Percentiles rank a stretch among this genome's conserved stretches.
Evolutionary conservation across 2,329 filamentous ascomycete species (phyloP).

Genomic region (Pseudogymnoascus pannorum): DNA sequence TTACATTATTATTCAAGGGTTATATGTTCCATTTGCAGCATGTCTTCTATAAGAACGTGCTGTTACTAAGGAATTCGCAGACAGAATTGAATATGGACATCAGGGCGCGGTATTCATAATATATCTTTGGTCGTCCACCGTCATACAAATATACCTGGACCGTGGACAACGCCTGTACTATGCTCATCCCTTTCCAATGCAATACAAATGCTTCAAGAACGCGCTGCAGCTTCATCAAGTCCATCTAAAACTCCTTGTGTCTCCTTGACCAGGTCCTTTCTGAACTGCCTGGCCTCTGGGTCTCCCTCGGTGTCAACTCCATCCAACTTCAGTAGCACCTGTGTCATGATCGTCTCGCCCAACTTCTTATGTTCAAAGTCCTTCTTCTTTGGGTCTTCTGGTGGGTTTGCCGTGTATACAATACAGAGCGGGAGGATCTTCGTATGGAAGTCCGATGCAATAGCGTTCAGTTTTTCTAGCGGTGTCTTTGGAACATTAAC

Average conservation of each 20-base stretch:
- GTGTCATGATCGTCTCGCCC: constrained; percentile 68
- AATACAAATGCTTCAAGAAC: background rate
- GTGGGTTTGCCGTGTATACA: constrained; percentile 55
- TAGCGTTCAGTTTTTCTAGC: constrained; percentile 58
- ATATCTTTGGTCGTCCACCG: background rate
- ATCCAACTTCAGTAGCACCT: constrained; percentile 70
- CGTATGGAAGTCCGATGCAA: constrained; percentile 55
- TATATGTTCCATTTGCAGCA: background rate
- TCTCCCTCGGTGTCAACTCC: constrained; percentile 68
- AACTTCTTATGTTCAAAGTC: constrained; percentile 69
- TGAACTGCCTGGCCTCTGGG: constrained; percentile 51
- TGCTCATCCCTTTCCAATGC: background rate
- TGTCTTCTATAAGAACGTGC: background rate
- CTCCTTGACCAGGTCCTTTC: constrained; percentile 67
- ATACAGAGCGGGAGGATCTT: constrained; percentile 59
- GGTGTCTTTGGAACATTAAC: constrained; percentile 35
- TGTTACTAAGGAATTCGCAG: background rate
- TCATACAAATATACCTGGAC: background rate
- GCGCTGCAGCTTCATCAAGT: constrained; percentile 41
- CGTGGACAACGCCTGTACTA: background rate
- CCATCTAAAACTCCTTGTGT: constrained; percentile 60
- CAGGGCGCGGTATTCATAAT: background rate
- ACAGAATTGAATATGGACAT: background rate
- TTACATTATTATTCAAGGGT: background rate
- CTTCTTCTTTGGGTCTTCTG: constrained; percentile 57